Base-by-base conservation (phyloP, 2,329 filamentous ascomycete species). In the Fusarium udum region DNA sequence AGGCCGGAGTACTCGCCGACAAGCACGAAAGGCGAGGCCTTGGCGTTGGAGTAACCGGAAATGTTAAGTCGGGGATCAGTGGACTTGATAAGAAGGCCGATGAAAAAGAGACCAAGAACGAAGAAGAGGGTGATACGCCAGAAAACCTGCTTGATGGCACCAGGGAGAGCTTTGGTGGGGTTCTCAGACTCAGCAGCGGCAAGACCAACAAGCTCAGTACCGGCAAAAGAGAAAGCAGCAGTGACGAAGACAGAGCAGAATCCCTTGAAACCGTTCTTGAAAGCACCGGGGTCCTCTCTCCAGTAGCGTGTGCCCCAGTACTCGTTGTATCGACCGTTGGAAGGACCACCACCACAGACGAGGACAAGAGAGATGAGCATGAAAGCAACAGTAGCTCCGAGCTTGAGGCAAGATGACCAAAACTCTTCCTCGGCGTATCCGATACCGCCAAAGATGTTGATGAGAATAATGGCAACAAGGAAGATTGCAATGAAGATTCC, bases 61-160 rank as follows among this genome's bases (percentile, higher is more conserved):
- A 77, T 77, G 45, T 78, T 67, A 13, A 89, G 82, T n/a, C 90
- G 83, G 22, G 78, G 77, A 7, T 78, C 63, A 58, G 87, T 84
- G 32, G 82, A 82, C 49, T 81, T 81, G 67, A 87, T 79, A 14
- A 87, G 80, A 18, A 87, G 82, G 39, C 86, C 85, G 59, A 87
- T 82, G 56, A 86, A 86, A 78, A 85, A 84, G 36, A 87, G 82
- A 59, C 85, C 85, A 2, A 87, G 78, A 60, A 87, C 79, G 72
- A 87, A 87, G 75, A 87, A 87, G 56, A 87, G 79, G 24, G 84
- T 84, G 64, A 87, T 85, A 78, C 85, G 84, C 85, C 85, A 87
- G 75, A 87, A 87, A 34, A 87, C 92, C 81, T 95, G 93, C 84
- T 95, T 95, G 78, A 95, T 90, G 6, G 94, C 93, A 16, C 90